Conservation (phyloP, 1,139 yeast species). For the Scheffersomyces parashehatae region DNA sequence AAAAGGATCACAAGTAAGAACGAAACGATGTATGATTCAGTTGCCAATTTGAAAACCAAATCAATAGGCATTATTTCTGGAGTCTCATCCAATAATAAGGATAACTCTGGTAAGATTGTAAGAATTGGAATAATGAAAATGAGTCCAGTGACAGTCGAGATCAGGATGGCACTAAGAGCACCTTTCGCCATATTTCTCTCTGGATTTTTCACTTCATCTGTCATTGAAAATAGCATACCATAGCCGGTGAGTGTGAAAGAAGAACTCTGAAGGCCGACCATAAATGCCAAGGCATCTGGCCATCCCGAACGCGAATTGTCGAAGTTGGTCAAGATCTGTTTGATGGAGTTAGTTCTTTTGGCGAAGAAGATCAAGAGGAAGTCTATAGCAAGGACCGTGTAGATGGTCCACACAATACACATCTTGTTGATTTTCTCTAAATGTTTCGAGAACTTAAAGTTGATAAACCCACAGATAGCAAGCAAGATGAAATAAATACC, state of each 20-base stretch:
- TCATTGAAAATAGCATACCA: conserved; percentile 78
- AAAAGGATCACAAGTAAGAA: conserved; percentile 66
- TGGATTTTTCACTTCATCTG: conserved; percentile 79
- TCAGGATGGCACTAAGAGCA: conserved; percentile 61
- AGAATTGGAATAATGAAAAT: conserved; percentile 72
- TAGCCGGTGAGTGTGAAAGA: conserved; percentile 81
- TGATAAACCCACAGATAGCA: conserved; percentile 60
- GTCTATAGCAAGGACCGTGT: conserved; percentile 70
- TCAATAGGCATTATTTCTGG: conserved; percentile 69
- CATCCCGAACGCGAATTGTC: conserved; percentile 75
- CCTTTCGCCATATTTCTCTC: conserved; percentile 80
- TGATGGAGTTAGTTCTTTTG: conserved; percentile 57
- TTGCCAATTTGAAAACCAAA: conserved; percentile 66
- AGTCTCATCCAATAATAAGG: conserved; percentile 54
- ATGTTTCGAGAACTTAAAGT: conserved; percentile 57
- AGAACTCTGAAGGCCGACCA: conserved; percentile 76
- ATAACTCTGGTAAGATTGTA: conserved; percentile 67
- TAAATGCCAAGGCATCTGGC: conserved; percentile 64
- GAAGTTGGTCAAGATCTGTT: conserved; percentile 63
- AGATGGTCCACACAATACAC: conserved; percentile 73
- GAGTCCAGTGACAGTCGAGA: conserved; percentile 67
- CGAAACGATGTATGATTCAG: conserved; percentile 66
- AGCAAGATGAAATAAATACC: conserved; percentile 56
- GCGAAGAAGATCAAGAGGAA: conserved; percentile 61
- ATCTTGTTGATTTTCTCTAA: conserved; percentile 64